Conservation (phyloP, 139 green algal genomes). For the Chlamydomonas schloesseri region DNA sequence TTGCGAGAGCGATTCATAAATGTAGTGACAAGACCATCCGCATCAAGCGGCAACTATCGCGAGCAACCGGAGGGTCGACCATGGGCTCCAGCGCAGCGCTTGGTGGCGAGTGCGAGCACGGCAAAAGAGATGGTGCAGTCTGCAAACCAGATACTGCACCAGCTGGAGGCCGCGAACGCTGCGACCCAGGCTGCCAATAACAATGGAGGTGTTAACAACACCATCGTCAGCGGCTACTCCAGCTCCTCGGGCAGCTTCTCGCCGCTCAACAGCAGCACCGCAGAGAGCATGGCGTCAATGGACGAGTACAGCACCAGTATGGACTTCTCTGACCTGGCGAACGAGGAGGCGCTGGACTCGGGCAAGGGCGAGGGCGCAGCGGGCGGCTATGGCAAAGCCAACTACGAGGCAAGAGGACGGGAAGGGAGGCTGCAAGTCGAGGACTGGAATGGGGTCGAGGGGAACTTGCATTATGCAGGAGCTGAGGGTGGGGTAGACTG, state of each 20-base stretch:
- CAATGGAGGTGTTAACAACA: neutral
- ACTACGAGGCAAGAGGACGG: slow-evolving; percentile 20
- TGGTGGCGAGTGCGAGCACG: slow-evolving; percentile 17
- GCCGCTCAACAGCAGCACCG: neutral
- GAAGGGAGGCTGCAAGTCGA: no score
- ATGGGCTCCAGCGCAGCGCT: slow-evolving; percentile 9
- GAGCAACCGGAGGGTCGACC: no score
- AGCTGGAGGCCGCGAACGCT: slow-evolving; percentile 15
- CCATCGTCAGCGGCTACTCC: slow-evolving; percentile 21
- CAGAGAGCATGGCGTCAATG: neutral
- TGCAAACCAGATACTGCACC: slow-evolving; percentile 37
- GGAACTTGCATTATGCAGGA: no score
- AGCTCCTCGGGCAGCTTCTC: slow-evolving; percentile 10
- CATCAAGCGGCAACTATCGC: no score
- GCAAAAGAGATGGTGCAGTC: slow-evolving; percentile 38
- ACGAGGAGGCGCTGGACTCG: neutral
- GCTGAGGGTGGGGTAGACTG: no score
- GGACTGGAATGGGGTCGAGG: no score
- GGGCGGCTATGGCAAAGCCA: slow-evolving; percentile 25
- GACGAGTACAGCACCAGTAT: slow-evolving; percentile 38
- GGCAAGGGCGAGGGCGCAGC: slow-evolving; percentile 15
- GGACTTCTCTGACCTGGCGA: slow-evolving; percentile 39
- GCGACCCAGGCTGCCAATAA: slow-evolving; percentile 24
- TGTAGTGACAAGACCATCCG: no score
- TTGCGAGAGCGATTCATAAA: no score